Percentiles rank a stretch among this genome's conserved stretches.
Conservation (phyloP, 108 stramenopile genomes). For the Cylindrotheca closterium region DNA sequence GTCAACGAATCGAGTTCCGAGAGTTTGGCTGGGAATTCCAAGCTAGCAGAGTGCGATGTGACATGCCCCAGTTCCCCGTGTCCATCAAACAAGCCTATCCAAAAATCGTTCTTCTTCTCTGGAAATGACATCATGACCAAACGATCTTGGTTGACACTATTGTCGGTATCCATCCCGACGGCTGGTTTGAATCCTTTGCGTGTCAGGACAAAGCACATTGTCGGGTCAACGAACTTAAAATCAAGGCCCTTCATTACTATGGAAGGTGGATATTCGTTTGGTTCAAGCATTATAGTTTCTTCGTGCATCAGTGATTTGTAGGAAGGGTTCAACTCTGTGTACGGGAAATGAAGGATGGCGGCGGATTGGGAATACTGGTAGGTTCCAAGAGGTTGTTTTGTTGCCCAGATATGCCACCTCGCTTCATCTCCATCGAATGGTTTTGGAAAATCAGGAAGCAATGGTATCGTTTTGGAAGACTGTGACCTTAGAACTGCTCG, state of each 20-base stretch:
- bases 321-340: slow-evolving; percentile 2
- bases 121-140: slow-evolving; percentile 44
- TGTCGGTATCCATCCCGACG: slow-evolving; percentile 2
- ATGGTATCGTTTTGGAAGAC: too few relatives aligned
- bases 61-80: slow-evolving; percentile 64
- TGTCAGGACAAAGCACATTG: slow-evolving; percentile 1
- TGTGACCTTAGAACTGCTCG: too few relatives aligned
- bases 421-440: neutral
- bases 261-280: neutral
- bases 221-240: neutral
- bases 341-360: slow-evolving; percentile 12
- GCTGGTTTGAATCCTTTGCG: slow-evolving; percentile 11
- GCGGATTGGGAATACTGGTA: slow-evolving; percentile 3
- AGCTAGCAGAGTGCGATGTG: slow-evolving; percentile 43
- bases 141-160: slow-evolving; percentile 76
- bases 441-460: neutral
- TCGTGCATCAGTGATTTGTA: too few relatives aligned
- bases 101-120: slow-evolving; percentile 31
- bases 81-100: slow-evolving; percentile 76
- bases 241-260: neutral
- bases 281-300: slow-evolving; percentile 1
- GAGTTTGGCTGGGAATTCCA: slow-evolving; percentile 48
- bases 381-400: slow-evolving; percentile 3
- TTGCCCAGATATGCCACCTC: slow-evolving; percentile 3
- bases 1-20: slow-evolving; percentile 2